Base-by-base conservation (phyloP, 371 early-diverging fungal species). In the Nematocida homosporus region DNA sequence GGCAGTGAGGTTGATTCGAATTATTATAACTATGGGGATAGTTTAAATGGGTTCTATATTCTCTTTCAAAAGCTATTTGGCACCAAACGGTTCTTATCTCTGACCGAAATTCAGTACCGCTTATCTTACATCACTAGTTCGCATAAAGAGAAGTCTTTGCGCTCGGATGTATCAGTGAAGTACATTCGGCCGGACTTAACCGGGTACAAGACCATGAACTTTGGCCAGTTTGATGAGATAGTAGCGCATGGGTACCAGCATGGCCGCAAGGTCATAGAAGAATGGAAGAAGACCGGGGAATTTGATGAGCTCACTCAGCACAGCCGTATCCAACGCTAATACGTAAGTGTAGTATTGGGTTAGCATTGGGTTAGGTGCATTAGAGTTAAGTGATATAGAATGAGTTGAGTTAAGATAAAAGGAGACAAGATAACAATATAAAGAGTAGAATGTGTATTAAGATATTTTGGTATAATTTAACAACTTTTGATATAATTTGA, bases 71-170 rank as follows among this genome's bases (percentile, higher is more conserved):
- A 89, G 54, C 59, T 87, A 87, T 77, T 93, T 90, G 79, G 93
- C 89, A 5, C 89, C 90, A 83, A 83, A 63, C 87, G 86, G 30
- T 90, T 95, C 53, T 92, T 97, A 23, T 88, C 89, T n/a, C 86
- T 95, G 80, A 88, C 93, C 4, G 99, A 98, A 64, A 91, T 97
- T 79, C 97, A 98, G 86, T 90, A 91, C 52, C 87, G 96, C 32
- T 83, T 98, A 32, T 91, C 97, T 0, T 97, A 94, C 85, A 91
- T 94, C n/a, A 89, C 91, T 44, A 77, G 90, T 56, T 56, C 67
- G 50, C 64, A 78, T 5, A 83, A 82, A 77, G 93, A 93, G 8
- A 87, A 88, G 65, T 88, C 89, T 78, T 82, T 95, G 34, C 91
- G 94, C 82, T 91, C 89, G 48, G 88, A 89, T 29, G 90, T 92